phyloP scores from a whole-genome alignment of 2,329 filamentous ascomycete species.

The Botrytis deweyae region DNA sequence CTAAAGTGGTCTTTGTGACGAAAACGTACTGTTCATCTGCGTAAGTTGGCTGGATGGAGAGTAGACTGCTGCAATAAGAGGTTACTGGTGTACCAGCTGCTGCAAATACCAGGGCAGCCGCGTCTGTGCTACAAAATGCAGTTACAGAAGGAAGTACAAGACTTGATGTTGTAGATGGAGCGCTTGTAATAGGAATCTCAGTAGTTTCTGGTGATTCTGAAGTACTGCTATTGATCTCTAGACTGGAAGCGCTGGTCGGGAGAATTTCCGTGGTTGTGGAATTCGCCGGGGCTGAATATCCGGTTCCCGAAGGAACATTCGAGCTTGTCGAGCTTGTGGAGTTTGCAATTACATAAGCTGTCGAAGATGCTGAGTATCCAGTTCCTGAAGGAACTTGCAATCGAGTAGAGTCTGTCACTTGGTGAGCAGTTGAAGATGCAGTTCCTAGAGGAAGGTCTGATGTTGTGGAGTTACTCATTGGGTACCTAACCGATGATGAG shows the following conservation, averaged over 20 bases:
- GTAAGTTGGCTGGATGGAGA: slow-evolving; percentile 1
- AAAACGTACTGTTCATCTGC: background rate
- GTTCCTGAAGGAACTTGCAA: background rate
- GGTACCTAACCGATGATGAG: background rate
- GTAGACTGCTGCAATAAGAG: slow-evolving; percentile 8
- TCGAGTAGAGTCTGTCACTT: background rate
- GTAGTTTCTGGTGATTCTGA: background rate
- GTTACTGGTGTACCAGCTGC: background rate
- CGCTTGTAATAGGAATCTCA: background rate
- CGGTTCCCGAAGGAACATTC: background rate
- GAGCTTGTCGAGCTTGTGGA: background rate
- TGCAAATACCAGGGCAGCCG: background rate
- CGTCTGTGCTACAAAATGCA: slow-evolving; percentile 9
- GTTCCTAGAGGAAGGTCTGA: background rate
- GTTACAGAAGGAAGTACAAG: background rate
- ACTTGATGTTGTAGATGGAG: background rate
- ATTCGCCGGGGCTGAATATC: background rate
- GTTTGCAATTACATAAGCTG: background rate
- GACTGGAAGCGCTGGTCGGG: background rate
- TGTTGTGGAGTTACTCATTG: slow-evolving; percentile 2
- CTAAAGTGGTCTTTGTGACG: background rate
- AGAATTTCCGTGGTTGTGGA: background rate
- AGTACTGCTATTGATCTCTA: background rate
- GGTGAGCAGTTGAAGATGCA: background rate
- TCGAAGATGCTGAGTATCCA: background rate